Evolutionary conservation across 208 protist species (phyloP), one percentile per base, ranked within the genome.

Genomic region (Naegleria lovaniensis): DNA sequence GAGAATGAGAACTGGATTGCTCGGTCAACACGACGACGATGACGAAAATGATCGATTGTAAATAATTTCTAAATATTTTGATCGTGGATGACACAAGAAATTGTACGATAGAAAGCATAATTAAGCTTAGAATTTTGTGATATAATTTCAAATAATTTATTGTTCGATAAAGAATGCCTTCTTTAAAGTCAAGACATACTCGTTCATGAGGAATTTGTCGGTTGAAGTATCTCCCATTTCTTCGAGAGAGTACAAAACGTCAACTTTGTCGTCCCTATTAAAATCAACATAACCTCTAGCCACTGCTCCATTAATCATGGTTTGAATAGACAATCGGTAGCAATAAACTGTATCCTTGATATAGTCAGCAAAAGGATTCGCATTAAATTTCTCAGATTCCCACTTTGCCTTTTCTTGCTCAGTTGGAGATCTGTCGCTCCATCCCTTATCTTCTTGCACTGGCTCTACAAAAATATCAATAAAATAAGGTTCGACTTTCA

Each of bases 381-480:
- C 1, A 22, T 85, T 39, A 25, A 29, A 43, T 85, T 16, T 40
- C n/a, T 36, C n/a, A 29, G 0, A 3, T 2, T 85, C 79, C 79
- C n/a, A 43, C 22, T 43, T 43, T 43, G 22, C 13, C n/a, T 87
- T 36, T 25, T 52, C 33, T 29, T 87, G 22, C 0, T 52, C 40
- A 55, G 19, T 87, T 48, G 22, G 41, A 33, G 33, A 3, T 52
- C 33, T 87, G 38, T 92, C 91, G 9, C 36, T 52, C 91, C 91
- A 92, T 58, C 91, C 91, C 48, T 19, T 6, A 59, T 92, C 91
- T 25, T 85, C 51, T 25, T 90, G 40, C 0, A 92, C 59, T 83
- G 85, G 83, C 59, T 92, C 91, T 33, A 90, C 91, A 67, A 86
- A 92, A 67, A 92, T 41, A 59, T 86, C 83, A 83, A 90, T 75